Base-by-base conservation (phyloP, 2,329 filamentous ascomycete genomes). In the Lithohypha guttulata region DNA sequence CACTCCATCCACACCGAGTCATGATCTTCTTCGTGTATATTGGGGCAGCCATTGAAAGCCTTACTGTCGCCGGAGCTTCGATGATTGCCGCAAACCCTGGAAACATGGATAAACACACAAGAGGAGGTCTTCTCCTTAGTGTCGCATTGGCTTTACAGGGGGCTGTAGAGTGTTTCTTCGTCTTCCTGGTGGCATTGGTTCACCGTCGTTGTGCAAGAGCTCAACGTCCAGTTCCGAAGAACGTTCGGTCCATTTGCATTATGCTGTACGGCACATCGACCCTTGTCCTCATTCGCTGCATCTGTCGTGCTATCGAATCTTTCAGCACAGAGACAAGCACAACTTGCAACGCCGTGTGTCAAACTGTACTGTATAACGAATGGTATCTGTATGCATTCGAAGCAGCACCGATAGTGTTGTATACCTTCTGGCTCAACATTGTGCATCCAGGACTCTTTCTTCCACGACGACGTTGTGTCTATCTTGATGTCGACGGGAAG, bases 361-460 rank as follows among this genome's bases (percentile, higher is more conserved):
- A 48, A 4, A 25, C 51, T 2, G 45, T 59, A 8, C 45, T 54
- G 7, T 51, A 43, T 11, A 45, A 60, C 17, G 59, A 61, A 30
- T 62, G 59, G 59, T 61, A 55, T 20, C 42, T 62, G 6, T 61
- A 56, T 41, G 53, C 46, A 9, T 60, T 61, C 37, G 59, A 62
- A 38, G 54, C 54, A 2, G 57, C 55, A 1, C 55, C 55, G 0
- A 60, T 61, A 52, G 44, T 59, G 10, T 34, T 61, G 1, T 60
- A 55, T 18, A 58, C 55, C 1, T 54, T 49, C 17, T 60, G 55
- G 56, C 44, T 61, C 6, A 60, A 58, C 17, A 10, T 59, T n/a
- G 43, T 61, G 19, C 59, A 61, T 41, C 59, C 58, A 4, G 59
- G 57, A n/a, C 49, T 50, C 21, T 51, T 49, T 31, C 42, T 62